phyloP scores from a whole-genome alignment of 345 rosid genomes.

The Murraya koenigii region DNA sequence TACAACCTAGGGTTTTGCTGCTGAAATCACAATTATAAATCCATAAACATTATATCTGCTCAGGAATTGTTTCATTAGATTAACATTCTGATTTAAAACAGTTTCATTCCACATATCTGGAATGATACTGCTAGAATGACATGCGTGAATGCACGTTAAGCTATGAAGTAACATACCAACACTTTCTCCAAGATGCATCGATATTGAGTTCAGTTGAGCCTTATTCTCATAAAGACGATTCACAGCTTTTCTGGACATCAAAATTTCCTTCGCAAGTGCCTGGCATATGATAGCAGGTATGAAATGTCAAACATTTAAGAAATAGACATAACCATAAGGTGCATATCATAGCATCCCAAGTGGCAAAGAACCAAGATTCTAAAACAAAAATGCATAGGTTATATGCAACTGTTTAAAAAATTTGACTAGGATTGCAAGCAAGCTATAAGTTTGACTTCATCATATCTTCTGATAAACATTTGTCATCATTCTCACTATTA shows the following conservation, averaged over 20 bases:
- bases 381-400: not conserved
- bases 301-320: constrained; percentile 2
- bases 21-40: not conserved
- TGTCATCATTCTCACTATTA: not conserved
- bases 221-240: constrained; percentile 40
- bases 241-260: constrained; percentile 40
- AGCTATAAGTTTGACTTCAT: not conserved
- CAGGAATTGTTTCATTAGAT: not conserved
- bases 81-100: not conserved
- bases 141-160: not conserved
- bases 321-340: not conserved
- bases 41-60: not conserved
- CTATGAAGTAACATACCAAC: constrained; percentile 24
- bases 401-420: not conserved
- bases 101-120: not conserved
- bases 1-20: not conserved
- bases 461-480: not conserved
- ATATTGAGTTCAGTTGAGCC: constrained; percentile 41
- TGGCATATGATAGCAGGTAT: constrained; percentile 11
- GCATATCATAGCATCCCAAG: not conserved
- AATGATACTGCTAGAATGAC: not conserved
- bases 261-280: constrained; percentile 40
- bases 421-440: not conserved
- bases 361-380: not conserved
- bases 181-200: constrained; percentile 45